A percentile compares a stretch with the other conserved stretches of the same genome.
Evolutionary conservation across 192 early-diverging fungal genomes (phyloP).

Genomic region (Lobosporangium transversale): DNA sequence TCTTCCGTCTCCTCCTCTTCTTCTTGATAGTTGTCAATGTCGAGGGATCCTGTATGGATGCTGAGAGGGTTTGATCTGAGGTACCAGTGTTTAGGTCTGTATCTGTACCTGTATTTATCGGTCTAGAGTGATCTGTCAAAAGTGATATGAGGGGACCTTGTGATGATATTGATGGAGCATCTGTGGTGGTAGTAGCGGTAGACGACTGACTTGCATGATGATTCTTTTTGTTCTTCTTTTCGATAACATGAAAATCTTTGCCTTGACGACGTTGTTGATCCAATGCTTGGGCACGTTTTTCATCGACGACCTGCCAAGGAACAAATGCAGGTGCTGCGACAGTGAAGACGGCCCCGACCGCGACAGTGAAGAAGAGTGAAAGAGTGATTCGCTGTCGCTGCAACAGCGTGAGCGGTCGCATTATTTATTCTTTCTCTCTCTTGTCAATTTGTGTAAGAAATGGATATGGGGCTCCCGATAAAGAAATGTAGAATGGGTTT

Average conservation of each 20-base stretch:
- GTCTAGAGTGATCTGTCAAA: constrained; percentile 30
- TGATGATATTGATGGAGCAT: too few species aligned
- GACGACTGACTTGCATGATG: too few species aligned
- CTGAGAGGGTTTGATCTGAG: neutral
- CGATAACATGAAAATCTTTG: constrained; percentile 46
- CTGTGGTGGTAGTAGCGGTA: too few species aligned
- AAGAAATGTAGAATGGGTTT: too few species aligned
- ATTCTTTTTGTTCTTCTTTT: too few species aligned
- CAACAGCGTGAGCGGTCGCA: constrained; percentile 56
- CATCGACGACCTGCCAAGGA: constrained; percentile 63
- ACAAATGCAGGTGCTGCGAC: constrained; percentile 63
- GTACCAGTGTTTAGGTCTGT: neutral
- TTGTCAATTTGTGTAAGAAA: too few species aligned
- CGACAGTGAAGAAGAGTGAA: constrained; percentile 61
- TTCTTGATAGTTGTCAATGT: too few species aligned
- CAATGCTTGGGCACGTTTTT: constrained; percentile 52
- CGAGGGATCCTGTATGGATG: too few species aligned
- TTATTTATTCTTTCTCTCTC: too few species aligned
- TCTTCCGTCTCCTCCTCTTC: constrained; percentile 45
- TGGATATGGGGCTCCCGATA: too few species aligned
- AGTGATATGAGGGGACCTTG: constrained; percentile 34
- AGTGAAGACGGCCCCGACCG: constrained; percentile 60
- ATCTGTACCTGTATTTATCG: neutral
- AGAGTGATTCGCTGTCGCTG: constrained; percentile 62
- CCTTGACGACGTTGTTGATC: constrained; percentile 48